Base-by-base conservation (phyloP, 2,329 filamentous ascomycete species). In the Laburnicola sp. region DNA sequence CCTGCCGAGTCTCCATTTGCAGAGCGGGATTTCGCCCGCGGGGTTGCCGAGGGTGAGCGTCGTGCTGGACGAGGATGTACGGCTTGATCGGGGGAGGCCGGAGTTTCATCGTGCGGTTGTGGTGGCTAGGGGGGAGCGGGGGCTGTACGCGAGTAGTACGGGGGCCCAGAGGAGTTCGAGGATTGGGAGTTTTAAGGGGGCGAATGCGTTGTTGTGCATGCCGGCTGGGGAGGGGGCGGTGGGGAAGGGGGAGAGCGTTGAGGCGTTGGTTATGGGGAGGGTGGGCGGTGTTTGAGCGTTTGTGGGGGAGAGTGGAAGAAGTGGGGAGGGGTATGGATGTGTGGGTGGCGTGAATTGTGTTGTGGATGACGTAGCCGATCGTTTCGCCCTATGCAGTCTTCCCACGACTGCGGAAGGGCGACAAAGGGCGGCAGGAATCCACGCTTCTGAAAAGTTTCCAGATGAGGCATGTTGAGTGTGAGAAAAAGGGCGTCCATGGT, bases 101-200 rank as follows among this genome's bases (percentile, higher is more conserved):
- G 94, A 99, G 70, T 99, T 95, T 72, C 93, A 97, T 69, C 87
- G 94, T n/a, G 91, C 86, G 0, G 75, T 91, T 2, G 85, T 96
- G 2, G 79, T 78, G 0, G 83, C 85, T 1, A 78, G 74, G 8
- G 68, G 59, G 0, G 86, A 92, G 62, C 92, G 92, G 0, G 63
- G 76, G 6, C 72, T 97, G 41, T 78, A 83, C 53, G 94, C 91
- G 0, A 83, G 77, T 27, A 96, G 91, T 65, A 99, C 94, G 0
- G 94, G 94, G 4, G 86, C 87, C 2, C 94, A 99, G 76, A 81
- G 94, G 45, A 97, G 93, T 71, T 95, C 89, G 11, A 83, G 86
- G 55, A 91, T 99, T 2, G 91, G 91, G 0, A 97, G 93, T 72
- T 79, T 97, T 60, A 89, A 87, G 54, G 86, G 88, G 21, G 93